Base-by-base conservation (phyloP, 129 eudicot species). In the Kitagawia praeruptora region DNA sequence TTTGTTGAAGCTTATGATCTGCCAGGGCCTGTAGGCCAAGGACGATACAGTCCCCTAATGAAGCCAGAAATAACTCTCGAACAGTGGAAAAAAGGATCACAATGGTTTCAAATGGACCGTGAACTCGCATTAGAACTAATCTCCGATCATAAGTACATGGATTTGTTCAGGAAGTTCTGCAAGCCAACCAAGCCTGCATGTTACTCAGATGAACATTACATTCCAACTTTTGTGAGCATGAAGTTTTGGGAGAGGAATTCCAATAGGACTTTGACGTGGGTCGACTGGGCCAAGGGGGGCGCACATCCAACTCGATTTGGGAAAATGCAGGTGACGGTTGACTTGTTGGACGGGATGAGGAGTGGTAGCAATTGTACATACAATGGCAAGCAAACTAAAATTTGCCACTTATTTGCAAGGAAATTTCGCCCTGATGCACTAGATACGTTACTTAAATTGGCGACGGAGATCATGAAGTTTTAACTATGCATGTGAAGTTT, bases 331-430 rank as follows among this genome's bases (percentile, higher is more conserved):
- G 83, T 91, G 28, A 83, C 90, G 0, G 51, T 40, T 4, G 64
- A 77, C 54, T 83, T 87, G 77, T 80, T 91, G 84, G 63, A 74
- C 25, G 78, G 76, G n/a, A 84, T 91, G 89, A 89, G 90, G 86
- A 42, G 49, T 76, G 87, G 84, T 34, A 47, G 56, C 3, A 74
- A 79, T 48, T 89, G 97, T 77, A 12, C 75, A 81, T 91, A 91
- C 75, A 91, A 91, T 87, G 97, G 93, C 53, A 56, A 78, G 78
- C 74, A 48, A 44, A 87, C 92, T 4, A 80, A 83, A 47, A 21
- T 87, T 53, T 91, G 97, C 70, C 86, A 46, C 80, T 80, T 93
- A 89, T 93, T 93, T 86, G 98, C 96, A 31, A 91, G 98, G 87
- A 93, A 93, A 79, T 93, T 93, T 82, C 51, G 75, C 66, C 89